Evolutionary conservation across 2,329 filamentous ascomycete species (phyloP).

Genomic region (Trichophyton equinum): DNA sequence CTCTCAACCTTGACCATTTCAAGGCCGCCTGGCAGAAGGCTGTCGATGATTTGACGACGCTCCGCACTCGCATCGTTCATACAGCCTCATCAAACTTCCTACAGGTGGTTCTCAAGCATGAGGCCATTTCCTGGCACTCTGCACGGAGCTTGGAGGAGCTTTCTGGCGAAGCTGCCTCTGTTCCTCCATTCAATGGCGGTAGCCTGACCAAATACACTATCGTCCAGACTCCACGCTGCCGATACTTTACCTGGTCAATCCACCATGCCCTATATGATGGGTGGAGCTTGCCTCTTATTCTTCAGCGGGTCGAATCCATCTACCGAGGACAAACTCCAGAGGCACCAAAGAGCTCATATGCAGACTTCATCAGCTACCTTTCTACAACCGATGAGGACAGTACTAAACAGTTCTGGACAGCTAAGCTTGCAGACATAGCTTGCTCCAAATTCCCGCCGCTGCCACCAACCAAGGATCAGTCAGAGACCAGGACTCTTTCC

Average conservation of each 20-base stretch:
- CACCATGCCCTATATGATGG: constrained; percentile 44
- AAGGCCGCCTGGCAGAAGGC: constrained; percentile 37
- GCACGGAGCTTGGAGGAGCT: constrained; percentile 20
- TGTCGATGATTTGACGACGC: constrained; percentile 35
- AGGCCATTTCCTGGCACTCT: constrained; percentile 25
- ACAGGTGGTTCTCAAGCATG: constrained; percentile 30
- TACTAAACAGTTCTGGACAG: constrained; percentile 15
- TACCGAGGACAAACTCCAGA: constrained; percentile 17
- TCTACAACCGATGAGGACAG: constrained; percentile 9
- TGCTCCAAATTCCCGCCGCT: constrained; percentile 12
- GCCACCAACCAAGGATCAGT: constrained; percentile 7
- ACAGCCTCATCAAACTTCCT: constrained; percentile 26
- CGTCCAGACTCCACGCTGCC: constrained; percentile 19
- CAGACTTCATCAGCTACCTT: constrained; percentile 19
- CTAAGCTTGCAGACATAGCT: constrained; percentile 11
- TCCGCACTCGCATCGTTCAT: constrained; percentile 38
- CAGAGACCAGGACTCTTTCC: constrained; percentile 6
- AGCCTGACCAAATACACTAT: constrained; percentile 26
- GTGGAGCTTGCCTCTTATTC: constrained; percentile 30
- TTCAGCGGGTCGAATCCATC: constrained; percentile 26
- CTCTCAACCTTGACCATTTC: constrained; percentile 32
- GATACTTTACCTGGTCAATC: constrained; percentile 38
- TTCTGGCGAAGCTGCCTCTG: constrained; percentile 16
- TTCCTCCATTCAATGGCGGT: constrained; percentile 26
- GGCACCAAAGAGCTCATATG: constrained; percentile 12